Evolutionary conservation across 441 rosid species (phyloP), one percentile per base, ranked within the genome.

Genomic region (Geranium incanum): DNA sequence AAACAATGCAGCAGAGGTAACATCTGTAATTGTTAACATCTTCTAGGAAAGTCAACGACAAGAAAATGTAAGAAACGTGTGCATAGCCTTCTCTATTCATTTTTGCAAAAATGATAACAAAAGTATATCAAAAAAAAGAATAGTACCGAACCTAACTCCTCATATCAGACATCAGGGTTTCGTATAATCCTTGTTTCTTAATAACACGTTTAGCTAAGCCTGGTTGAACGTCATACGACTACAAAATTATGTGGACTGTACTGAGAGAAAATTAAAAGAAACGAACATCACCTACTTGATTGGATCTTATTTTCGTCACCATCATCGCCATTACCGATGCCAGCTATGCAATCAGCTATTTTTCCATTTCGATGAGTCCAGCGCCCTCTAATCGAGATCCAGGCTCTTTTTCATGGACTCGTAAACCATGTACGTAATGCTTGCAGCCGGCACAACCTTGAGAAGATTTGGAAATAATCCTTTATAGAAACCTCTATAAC

Each of bases 401-500:
- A 87, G 78, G 66, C 82, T 84, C 82, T 84, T 85, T 76, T 87
- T 87, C 91, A 85, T 85, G 66, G 79, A 77, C 78, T 87, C 92
- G 52, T 87, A 87, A 71, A 90, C 87, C 82, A 90, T 41, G 70
- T 92, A 92, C 0, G 97, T 88, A 41, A 90, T 92, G 83, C 96
- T 90, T 67, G 96, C 96, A 6, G 95, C 84, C 39, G 96, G 96
- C 70, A 88, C 95, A 45, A 90, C 97, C 78, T 90, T 88, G 37
- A 92, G 92, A 67, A 92, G 93, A 74, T 90, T 92, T 0, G 97
- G 97, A 72, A 88, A 78, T 1, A 92, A 81, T 69, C 96, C 97
- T 84, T 88, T 88, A 84, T 88, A 92, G 75, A 92, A 90, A 39
- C 95, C 97, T 79, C 91, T 80, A 9, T 65, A 72, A 84, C 88